A percentile compares a stretch with the other conserved stretches of the same genome.
Evolutionary conservation across 805 yeast genomes (phyloP).

Genomic region (Kodamaea hsintzibuensis): DNA sequence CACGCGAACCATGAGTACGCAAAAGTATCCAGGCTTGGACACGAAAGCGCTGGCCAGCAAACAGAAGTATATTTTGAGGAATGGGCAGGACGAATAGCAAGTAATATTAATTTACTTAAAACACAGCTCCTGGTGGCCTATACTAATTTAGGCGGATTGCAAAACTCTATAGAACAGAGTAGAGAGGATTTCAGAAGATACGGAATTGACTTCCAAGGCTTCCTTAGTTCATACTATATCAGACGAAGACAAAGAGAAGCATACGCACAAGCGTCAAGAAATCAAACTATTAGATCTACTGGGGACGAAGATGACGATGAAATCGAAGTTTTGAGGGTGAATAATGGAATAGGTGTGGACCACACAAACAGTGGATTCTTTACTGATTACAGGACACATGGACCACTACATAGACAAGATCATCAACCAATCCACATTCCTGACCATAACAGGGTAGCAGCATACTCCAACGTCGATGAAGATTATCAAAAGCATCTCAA

Average conservation of each 20-base stretch:
- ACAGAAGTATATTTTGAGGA: neutral
- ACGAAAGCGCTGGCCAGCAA: neutral
- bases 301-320: neutral
- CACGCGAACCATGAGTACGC: neutral
- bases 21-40: neutral
- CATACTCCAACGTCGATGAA: neutral
- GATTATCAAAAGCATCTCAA: constrained; percentile 21
- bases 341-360: neutral
- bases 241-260: neutral
- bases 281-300: neutral
- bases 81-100: neutral
- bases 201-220: neutral
- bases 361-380: neutral
- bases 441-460: neutral
- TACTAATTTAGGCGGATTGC: neutral
- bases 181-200: neutral
- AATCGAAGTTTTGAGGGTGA: neutral
- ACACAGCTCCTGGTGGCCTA: neutral
- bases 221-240: neutral
- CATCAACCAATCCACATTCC: neutral
- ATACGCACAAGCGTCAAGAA: neutral
- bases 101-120: too few species aligned
- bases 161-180: neutral
- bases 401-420: neutral
- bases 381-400: neutral